Evolutionary conservation across 2,329 filamentous ascomycete genomes (phyloP), one percentile per base, ranked within the genome.

Genomic region (Pseudogymnoascus destructans): DNA sequence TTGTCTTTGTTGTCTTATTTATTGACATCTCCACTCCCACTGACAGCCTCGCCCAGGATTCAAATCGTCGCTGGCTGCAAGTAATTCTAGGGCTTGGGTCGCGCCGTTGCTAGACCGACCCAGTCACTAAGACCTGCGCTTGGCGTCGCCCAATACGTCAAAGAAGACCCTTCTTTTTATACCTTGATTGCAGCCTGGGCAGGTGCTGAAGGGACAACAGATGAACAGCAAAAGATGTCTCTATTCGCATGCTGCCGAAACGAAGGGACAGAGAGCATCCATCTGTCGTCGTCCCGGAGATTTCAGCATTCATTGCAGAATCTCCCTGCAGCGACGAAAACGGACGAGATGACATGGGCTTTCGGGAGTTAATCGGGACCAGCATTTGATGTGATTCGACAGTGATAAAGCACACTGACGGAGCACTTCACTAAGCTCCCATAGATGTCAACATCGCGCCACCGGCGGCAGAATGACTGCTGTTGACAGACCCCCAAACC

Each of bases 51-150:
- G 46, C 25, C 46, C 46, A 52, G 46, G 46, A 25, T 52, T 52
- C 46, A 32, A 30, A 30, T 52, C 25, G 11, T 32, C 11, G 46
- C 9, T 52, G 25, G 4, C 15, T 52, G 46, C 25, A 52, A 32
- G 46, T 52, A 52, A 52, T 52, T 52, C 46, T 52, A 25, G 46
- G 46, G 46, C 46, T 52, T 52, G 46, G 46, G 15, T 52, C 46
- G 46, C 46, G 46, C 46, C 46, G 46, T 32, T 52, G 46, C 25
- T 52, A 52, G 46, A 17, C 46, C 25, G 46, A 52, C 46, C 46
- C 46, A 52, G 46, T 52, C 46, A 52, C 25, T 52, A 30, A 52
- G 23, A 17, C 42, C 42, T 52, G n/a, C 42, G 23, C 42, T 30
- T 52, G 42, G 46, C 46, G 17, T 52, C n/a, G 25, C 19, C 25